Percentiles rank a stretch among this genome's conserved stretches.
These are phyloP conservation scores for Acacia confusa DNA, from an alignment of 306 rosid species.

Conservation along the genomic window DNA sequence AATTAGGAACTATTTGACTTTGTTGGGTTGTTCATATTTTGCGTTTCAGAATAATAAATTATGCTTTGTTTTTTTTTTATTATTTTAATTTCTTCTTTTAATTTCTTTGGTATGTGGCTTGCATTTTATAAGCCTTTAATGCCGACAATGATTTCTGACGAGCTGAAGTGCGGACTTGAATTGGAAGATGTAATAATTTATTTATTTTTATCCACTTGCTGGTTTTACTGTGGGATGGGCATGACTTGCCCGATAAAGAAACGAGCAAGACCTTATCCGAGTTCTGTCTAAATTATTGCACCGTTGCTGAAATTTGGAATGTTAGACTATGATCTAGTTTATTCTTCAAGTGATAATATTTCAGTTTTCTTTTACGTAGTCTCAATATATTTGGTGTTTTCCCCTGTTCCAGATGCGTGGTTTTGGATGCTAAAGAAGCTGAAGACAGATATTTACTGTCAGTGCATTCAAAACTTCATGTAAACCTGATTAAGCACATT, in stretches of 20 bases:
- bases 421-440: conserved; percentile 74
- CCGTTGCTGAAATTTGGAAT: not conserved
- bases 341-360: not conserved
- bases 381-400: conserved; percentile 9
- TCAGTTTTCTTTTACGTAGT: not conserved
- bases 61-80: not conserved
- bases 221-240: not conserved
- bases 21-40: not conserved
- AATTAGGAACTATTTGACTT: too few species aligned
- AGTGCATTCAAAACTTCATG: conserved; percentile 68
- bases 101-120: not conserved
- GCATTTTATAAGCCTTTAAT: not conserved
- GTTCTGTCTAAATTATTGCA: not conserved
- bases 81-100: not conserved
- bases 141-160: not conserved
- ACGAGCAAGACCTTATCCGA: not conserved
- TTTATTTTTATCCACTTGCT: not conserved
- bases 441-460: conserved; percentile 57
- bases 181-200: not conserved
- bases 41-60: not conserved
- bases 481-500: conserved; percentile 62
- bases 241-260: not conserved
- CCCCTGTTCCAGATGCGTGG: conserved; percentile 66
- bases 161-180: not conserved
- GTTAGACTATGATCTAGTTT: not conserved